Conservation (phyloP, 1,284 basidiomycete genomes). For the Boletus mariae region DNA sequence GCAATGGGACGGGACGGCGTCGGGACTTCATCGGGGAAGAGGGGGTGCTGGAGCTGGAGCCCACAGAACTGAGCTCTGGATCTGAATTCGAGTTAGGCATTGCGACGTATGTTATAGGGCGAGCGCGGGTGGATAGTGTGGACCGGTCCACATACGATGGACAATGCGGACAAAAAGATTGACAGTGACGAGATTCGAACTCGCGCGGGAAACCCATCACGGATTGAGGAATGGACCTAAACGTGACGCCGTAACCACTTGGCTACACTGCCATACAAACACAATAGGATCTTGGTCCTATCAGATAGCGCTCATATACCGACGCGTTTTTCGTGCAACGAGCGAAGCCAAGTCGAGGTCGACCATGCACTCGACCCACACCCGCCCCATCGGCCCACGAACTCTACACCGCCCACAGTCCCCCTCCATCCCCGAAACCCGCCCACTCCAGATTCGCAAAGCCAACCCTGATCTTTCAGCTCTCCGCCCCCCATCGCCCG, state of each 20-base stretch:
- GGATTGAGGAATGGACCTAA: constrained; percentile 44
- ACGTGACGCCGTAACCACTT: constrained; percentile 63
- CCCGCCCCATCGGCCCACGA: constrained; percentile 60
- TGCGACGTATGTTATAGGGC: constrained; percentile 4
- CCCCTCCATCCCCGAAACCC: constrained; percentile 39
- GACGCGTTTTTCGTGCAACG: constrained; percentile 8
- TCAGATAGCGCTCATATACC: background rate
- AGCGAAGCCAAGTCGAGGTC: constrained; percentile 11
- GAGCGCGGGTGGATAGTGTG: background rate
- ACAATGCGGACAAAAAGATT: constrained; percentile 25
- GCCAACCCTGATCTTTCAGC: constrained; percentile 25
- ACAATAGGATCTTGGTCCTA: background rate
- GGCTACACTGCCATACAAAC: constrained; percentile 48
- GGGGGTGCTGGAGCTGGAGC: constrained; percentile 11
- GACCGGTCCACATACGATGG: constrained; percentile 9
- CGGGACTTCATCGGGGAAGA: constrained; percentile 30
- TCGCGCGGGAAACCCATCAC: constrained; percentile 61
- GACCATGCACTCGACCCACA: constrained; percentile 38
- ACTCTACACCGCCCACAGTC: constrained; percentile 46
- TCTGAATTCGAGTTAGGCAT: constrained; percentile 15
- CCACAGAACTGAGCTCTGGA: constrained; percentile 14
- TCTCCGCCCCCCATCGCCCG: constrained; percentile 36
- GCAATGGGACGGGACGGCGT: constrained; percentile 33
- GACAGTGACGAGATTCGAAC: constrained; percentile 63
- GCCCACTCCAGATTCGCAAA: constrained; percentile 44